Evolutionary conservation across 1,284 basidiomycete species (phyloP), one percentile per base, ranked within the genome.

Genomic region (Coniferiporia sulphurascens): DNA sequence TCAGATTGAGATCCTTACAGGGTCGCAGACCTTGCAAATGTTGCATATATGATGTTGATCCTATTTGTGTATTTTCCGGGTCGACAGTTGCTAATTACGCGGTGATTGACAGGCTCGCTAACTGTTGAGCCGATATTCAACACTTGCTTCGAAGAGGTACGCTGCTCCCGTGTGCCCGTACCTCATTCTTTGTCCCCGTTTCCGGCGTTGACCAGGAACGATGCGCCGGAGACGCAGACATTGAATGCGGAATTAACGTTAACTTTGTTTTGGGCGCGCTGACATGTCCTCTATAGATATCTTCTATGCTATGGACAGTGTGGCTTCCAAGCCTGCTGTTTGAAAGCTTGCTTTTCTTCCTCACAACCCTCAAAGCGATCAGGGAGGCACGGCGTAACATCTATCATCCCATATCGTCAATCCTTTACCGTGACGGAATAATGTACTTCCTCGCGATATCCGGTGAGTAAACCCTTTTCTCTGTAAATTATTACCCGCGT

Each of bases 381-480:
- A 45, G 48, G 10, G 61, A 62, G 43, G 57, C 61, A 15, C 52
- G 43, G 19, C 46, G 45, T 6, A 43, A 56, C 19, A 41, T 58
- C 7, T 62, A 59, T 22, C 59, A 58, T 22, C 61, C 61, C 8
- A 62, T 62, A 15, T 49, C 61, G 34, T 51, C 57, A 15, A 62
- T 62, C 36, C 58, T 62, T 10, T 62, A 59, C 51, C 46, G 61
- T 10, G 61, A 62, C 45, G 61, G 61, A 17, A 62, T 62, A 44
- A 36, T 62, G 15, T 62, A 62, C 35, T 62, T 52, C 43, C 17
- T 62, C 9, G 53, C 61, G 1, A 56, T 62, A 34, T 10, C 61
- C 12, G 50, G 61, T 62, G 43, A 10, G 55, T 41, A 27, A 5
- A 5, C 27, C 27, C 27, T 27, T 27, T 5, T 27, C 27, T 27